A percentile compares a stretch with the other conserved stretches of the same genome.
phyloP scores from a whole-genome alignment of 805 yeast genomes.

The Metschnikowia baotianmanensis region DNA sequence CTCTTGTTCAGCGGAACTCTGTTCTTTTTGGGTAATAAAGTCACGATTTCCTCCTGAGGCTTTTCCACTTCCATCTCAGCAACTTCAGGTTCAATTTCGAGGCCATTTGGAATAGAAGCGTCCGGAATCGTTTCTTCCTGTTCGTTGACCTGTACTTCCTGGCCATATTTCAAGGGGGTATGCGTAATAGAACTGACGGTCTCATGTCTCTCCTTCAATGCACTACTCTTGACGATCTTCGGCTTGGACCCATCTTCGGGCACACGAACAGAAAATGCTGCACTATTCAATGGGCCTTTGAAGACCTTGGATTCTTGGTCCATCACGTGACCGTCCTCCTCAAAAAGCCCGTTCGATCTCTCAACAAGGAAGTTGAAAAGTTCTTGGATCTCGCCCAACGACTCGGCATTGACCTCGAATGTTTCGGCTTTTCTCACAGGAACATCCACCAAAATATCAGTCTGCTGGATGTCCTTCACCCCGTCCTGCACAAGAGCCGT shows the following conservation, averaged over 20 bases:
- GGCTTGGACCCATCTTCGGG: constrained; percentile 7
- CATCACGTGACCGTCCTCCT: neutral
- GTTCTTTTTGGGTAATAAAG: constrained; percentile 4
- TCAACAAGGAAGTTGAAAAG: too few species aligned
- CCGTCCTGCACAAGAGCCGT: constrained; percentile 50
- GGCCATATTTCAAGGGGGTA: neutral
- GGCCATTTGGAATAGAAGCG: neutral
- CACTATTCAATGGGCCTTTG: neutral
- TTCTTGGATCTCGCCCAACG: too few species aligned
- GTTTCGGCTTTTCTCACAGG: too few species aligned
- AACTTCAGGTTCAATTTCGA: neutral
- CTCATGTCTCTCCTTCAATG: constrained; percentile 3
- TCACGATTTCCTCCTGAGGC: constrained; percentile 5
- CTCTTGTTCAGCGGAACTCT: neutral
- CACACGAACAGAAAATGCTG: constrained; percentile 9
- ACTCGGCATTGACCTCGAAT: too few species aligned
- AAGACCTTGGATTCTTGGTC: constrained; percentile 1
- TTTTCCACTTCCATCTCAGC: neutral
- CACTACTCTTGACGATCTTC: constrained; percentile 21
- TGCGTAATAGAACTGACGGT: neutral
- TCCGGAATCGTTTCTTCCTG: neutral
- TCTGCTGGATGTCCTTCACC: neutral
- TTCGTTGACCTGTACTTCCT: too few species aligned
- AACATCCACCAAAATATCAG: too few species aligned
- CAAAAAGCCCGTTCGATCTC: too few species aligned